Conservation (phyloP, 23 red algal genomes). For the Gracilaria gracilis region DNA sequence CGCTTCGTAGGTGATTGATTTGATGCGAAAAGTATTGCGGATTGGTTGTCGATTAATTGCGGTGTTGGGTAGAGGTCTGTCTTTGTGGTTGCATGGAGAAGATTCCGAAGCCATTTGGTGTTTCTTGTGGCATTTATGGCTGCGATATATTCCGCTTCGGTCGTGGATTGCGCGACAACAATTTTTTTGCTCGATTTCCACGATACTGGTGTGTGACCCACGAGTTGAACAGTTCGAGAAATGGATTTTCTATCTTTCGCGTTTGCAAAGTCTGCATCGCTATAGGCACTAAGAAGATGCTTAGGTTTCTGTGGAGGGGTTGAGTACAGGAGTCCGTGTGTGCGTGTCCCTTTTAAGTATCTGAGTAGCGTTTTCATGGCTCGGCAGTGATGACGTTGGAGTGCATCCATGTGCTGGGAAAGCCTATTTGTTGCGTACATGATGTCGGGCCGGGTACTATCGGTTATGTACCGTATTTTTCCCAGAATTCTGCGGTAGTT, state of each 20-base stretch:
- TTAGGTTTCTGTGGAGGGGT: neutral
- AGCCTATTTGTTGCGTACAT: neutral
- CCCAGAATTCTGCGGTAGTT: constrained; percentile 5
- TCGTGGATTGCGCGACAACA: neutral
- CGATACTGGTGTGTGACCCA: neutral
- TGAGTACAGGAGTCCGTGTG: no score
- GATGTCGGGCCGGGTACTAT: neutral
- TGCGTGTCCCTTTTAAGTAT: neutral
- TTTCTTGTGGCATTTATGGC: neutral
- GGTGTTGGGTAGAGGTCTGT: neutral
- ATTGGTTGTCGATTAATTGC: constrained; percentile 24
- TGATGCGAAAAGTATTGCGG: neutral
- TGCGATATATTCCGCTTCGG: constrained; percentile 35
- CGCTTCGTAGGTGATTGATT: constrained; percentile 23
- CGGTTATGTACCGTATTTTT: neutral
- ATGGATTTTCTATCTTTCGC: neutral
- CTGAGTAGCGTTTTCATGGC: neutral
- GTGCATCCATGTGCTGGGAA: neutral
- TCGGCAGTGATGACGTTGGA: neutral
- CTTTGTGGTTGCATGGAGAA: neutral
- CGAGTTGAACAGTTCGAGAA: neutral
- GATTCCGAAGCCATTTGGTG: constrained; percentile 8
- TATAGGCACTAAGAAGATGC: no score
- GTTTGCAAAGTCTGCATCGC: constrained; percentile 25
- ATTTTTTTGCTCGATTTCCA: neutral